Evolutionary conservation across 768 basidiomycete genomes (phyloP).

Genomic region (Termitomyces sp.): DNA sequence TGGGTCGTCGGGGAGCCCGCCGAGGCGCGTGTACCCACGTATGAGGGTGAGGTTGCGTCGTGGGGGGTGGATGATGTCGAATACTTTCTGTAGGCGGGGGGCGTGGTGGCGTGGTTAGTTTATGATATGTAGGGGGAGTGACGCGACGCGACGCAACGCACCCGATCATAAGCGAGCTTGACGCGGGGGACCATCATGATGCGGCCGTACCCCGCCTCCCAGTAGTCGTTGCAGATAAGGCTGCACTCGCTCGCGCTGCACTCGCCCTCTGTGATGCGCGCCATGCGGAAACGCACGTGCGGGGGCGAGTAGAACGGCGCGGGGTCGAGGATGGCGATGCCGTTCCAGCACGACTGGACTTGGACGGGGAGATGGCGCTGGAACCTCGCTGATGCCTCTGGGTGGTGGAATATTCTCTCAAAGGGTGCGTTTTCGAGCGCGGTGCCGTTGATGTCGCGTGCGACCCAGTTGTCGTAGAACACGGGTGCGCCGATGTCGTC

Average conservation of each 20-base stretch:
- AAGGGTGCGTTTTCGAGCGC: conserved; percentile 98
- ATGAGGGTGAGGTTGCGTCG: conserved; percentile 95
- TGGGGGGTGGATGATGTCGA: conserved; percentile 88
- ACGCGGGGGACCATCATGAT: conserved; percentile 98
- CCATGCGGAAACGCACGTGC: conserved; percentile 95
- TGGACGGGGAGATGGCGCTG: conserved; percentile 92
- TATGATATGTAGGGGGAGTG: no score
- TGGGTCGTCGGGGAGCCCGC: conserved; percentile 95
- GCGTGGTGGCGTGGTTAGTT: no score
- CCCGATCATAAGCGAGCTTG: conserved; percentile 92
- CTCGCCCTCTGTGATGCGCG: conserved; percentile 80
- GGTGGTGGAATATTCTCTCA: conserved; percentile 89
- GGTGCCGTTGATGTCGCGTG: conserved; percentile 97
- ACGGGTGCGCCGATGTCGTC: conserved; percentile 91
- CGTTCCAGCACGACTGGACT: conserved; percentile 99
- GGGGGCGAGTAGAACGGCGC: conserved; percentile 92
- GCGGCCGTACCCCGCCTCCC: conserved; percentile 92
- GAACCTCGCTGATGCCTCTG: conserved; percentile 74
- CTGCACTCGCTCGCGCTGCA: conserved; percentile 96
- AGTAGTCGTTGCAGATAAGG: conserved; percentile 98
- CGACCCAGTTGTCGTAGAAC: conserved; percentile 99
- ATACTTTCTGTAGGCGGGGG: conserved; percentile 75
- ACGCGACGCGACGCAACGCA: no score
- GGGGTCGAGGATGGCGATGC: conserved; percentile 92
- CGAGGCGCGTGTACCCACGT: conserved; percentile 89